Base-by-base conservation (phyloP, 176 grass and related monocot genomes). In the Lolium rigidum region DNA sequence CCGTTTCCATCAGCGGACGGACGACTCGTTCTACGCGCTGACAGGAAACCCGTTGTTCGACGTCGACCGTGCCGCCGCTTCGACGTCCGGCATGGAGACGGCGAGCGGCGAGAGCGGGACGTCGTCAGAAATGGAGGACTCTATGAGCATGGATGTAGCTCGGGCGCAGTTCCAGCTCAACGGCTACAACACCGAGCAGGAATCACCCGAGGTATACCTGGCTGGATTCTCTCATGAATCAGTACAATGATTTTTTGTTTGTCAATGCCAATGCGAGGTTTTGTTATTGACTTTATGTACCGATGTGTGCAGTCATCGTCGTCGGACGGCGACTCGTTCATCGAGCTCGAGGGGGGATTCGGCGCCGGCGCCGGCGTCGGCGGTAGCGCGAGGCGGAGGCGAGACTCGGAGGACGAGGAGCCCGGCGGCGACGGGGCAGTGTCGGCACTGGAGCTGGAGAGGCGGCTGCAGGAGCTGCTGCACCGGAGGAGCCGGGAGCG, bases 381-480 rank as follows among this genome's bases (percentile, higher is more conserved):
- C 6, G 10, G 24, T 2, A 52, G 24, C 14, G 72, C 22, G 22
- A 0, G 52, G 0, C 16, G 1, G 65, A 4, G 44, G 26, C 66
- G 74, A 11, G 82, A 17, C 58, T 10, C 18, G 11, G 65, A 58
- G 6, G 61, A 10, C 10, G 48, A 35, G 18, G 84, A 48, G 37
- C 13, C 58, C 4, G 47, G 49, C 16, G 20, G 68, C 25, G 84
- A 16, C 4, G 69, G 22, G 26, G 89, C 57, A 8, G 85, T 92
- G 3, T 56, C 79, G 4, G 86, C 90, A 15, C 3, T 38, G 9
- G 90, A 95, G 76, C 88, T 92, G 70, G 90, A 95, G 71, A 88
- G 86, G 86, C 57, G 88, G 86, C 83, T 95, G 55, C 90, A 90
- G 74, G 85, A 90, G 85, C 56, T 92, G 0, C 75, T 47, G 78